Conservation (phyloP, 2,329 filamentous ascomycete genomes). For the Pseudogymnoascus sp. region DNA sequence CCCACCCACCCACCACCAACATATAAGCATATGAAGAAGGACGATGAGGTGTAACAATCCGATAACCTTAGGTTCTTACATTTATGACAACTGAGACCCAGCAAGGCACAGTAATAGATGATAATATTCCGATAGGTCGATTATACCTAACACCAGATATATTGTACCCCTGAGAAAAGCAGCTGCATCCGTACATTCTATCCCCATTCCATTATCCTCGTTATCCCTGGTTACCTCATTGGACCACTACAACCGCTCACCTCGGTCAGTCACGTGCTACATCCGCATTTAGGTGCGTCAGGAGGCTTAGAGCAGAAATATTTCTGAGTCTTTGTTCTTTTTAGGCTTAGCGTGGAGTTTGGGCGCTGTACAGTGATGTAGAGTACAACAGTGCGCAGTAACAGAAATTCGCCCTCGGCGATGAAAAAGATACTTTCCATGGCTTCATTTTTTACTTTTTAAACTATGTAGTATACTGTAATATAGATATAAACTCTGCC, state of each 20-base stretch:
- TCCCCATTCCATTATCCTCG: not conserved
- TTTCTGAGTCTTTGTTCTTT: not conserved
- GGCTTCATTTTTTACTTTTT: not conserved
- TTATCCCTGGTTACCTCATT: not conserved
- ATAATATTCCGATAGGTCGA: not conserved
- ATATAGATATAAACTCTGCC: not conserved
- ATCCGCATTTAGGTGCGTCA: slow-evolving; percentile 1
- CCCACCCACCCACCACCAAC: not conserved
- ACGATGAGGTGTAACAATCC: not conserved
- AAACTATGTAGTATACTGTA: not conserved
- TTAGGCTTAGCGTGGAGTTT: not conserved
- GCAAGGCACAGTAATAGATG: not conserved
- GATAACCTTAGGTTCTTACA: not conserved
- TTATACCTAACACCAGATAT: not conserved
- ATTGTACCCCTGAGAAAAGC: not conserved
- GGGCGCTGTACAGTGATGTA: not conserved
- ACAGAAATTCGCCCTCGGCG: not conserved
- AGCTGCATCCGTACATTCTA: not conserved
- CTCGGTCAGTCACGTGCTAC: not conserved
- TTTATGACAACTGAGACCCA: not conserved
- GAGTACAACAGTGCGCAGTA: not conserved
- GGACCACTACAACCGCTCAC: not conserved
- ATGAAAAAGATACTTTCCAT: not conserved
- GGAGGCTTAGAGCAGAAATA: slow-evolving; percentile 2
- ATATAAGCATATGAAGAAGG: not conserved